Percentiles rank a stretch among this genome's conserved stretches.
Conservation (phyloP, 441 rosid genomes). For the Adansonia madagascariensis region DNA sequence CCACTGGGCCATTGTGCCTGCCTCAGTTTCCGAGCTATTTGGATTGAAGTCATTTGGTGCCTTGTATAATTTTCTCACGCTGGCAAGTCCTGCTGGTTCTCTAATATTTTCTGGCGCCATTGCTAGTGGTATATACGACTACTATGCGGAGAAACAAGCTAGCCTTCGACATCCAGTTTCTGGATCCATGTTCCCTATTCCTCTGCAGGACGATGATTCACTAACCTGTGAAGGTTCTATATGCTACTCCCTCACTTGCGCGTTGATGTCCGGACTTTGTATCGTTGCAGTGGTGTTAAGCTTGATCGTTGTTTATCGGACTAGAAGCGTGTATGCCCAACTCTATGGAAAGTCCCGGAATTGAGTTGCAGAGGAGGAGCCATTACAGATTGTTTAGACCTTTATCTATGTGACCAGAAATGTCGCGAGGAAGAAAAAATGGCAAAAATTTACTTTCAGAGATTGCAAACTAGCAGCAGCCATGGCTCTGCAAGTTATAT, state of each 20-base stretch:
- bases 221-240: slow-evolving; percentile 47
- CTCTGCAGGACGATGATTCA: slow-evolving; percentile 33
- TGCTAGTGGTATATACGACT: slow-evolving; percentile 61
- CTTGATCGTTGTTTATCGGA: slow-evolving; percentile 53
- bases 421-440: not conserved
- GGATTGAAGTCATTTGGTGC: slow-evolving; percentile 63
- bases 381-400: not conserved
- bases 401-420: not conserved
- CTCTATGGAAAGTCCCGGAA: slow-evolving; percentile 43
- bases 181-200: slow-evolving; percentile 4
- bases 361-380: slow-evolving; percentile 32
- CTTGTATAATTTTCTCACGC: slow-evolving; percentile 55
- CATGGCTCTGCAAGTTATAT: too few relatives aligned
- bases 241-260: slow-evolving; percentile 54
- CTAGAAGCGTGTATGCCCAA: slow-evolving; percentile 52
- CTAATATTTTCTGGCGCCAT: slow-evolving; percentile 58
- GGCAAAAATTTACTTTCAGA: not conserved
- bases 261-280: slow-evolving; percentile 54
- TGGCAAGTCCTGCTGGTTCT: slow-evolving; percentile 52
- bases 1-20: slow-evolving; percentile 59
- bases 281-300: slow-evolving; percentile 49
- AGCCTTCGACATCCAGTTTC: slow-evolving; percentile 6
- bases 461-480: not conserved
- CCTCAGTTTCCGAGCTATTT: slow-evolving; percentile 60
- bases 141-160: slow-evolving; percentile 58